Evolutionary conservation across 208 protist genomes (phyloP), one percentile per base, ranked within the genome.

Genomic region (Vickermania spadyakhi): DNA sequence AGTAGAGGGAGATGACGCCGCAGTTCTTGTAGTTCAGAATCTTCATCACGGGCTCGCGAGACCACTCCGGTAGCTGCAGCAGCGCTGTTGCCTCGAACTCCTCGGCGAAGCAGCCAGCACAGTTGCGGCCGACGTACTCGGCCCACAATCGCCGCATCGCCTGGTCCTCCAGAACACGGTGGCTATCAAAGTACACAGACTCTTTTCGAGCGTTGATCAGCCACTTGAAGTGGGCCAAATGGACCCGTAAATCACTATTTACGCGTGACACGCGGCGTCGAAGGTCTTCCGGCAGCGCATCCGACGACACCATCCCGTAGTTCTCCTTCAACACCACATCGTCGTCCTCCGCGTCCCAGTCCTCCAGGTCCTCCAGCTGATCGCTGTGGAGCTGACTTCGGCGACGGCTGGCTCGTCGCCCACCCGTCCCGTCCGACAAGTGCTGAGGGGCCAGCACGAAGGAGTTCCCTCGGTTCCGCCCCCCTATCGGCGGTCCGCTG

Each of bases 1-100:
- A 75, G 59, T 82, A 91, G 30, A 92, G 64, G 2, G 85, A 91
- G 30, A 92, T 68, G 7, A 95, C 80, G 45, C 83, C 88, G 61
- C 83, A 88, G 25, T 71, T 53, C 31, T 79, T 72, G 66, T 84
- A 89, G 75, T 89, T 62, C 13, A 89, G 45, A 36, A 87, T 76
- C 26, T 72, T 55, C 74, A 81, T 75, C 49, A 91, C 60, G 4
- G 75, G 66, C 22, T 31, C 25, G 42, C 67, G 71, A n/a, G 62
- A 57, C 77, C 82, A 90, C 41, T 72, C 13, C 2, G 84, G 82
- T 53, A 91, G 82, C 7, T 76, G 22, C 31, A 72, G 59, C 52
- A 89, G 56, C 21, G 76, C 69, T 1, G 22, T 58, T 22, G 69
- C 57, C 22, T 53, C 18, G 76, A 91, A 91, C 53, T 67, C 62